These are phyloP conservation scores for Stachybotrys elegans DNA, from an alignment of 2,329 filamentous ascomycete genomes.

Conservation along the genomic window DNA sequence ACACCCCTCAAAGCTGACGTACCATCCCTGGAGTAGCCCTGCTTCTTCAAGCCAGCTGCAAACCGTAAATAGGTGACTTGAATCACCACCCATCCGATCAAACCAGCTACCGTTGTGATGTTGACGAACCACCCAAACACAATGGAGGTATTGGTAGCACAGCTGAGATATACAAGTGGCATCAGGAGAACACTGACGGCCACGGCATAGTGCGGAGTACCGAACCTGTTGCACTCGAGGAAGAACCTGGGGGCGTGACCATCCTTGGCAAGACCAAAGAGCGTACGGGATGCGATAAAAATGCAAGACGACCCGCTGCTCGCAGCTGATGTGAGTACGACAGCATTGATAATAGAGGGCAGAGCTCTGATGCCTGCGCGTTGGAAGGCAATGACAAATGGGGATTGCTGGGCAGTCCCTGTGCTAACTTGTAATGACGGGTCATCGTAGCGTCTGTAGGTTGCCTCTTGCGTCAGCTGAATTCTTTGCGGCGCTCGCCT, in stretches of 20 bases:
- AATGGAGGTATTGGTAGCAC: conserved; percentile 44
- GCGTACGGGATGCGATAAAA: conserved; percentile 65
- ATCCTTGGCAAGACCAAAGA: conserved; percentile 65
- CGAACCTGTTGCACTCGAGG: conserved; percentile 60
- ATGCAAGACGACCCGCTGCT: conserved; percentile 70
- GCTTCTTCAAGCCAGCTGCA: too few species aligned
- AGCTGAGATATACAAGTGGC: conserved; percentile 63
- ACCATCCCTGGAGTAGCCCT: too few species aligned
- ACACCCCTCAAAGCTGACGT: too few species aligned
- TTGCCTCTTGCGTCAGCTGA: conserved; percentile 49
- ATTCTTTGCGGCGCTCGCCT: conserved; percentile 43
- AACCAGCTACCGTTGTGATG: conserved; percentile 28
- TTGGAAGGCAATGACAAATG: conserved; percentile 67
- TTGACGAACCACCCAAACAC: conserved; percentile 63
- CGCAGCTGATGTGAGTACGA: conserved; percentile 69
- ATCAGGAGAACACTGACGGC: conserved; percentile 53
- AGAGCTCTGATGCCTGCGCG: conserved; percentile 58
- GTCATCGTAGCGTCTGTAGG: conserved; percentile 21
- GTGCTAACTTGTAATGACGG: too few species aligned
- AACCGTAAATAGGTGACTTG: too few species aligned
- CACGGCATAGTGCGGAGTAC: conserved; percentile 63
- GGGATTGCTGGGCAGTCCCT: conserved; percentile 54
- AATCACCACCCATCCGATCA: too few species aligned
- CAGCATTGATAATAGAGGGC: conserved; percentile 64
- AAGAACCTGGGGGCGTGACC: conserved; percentile 66